A percentile compares a stretch with the other conserved stretches of the same genome.
Conservation (phyloP, 805 yeast species). For the Ogataea pignaliae region DNA sequence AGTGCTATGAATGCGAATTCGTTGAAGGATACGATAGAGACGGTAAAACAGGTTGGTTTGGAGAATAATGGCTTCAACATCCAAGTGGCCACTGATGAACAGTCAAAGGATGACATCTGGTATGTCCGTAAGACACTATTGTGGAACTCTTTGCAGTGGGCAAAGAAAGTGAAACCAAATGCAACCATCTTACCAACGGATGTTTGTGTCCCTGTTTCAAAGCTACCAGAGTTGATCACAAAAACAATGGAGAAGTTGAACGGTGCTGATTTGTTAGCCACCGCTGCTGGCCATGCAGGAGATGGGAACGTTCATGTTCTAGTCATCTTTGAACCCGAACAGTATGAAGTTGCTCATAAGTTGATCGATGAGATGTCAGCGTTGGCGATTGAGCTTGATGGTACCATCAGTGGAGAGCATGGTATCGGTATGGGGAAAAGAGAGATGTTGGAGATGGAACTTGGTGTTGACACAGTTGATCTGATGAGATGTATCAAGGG, state of each 20-base stretch:
- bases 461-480: conserved; percentile 64
- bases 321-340: conserved; percentile 52
- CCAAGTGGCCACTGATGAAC: conserved; percentile 57
- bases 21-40: conserved; percentile 39
- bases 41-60: conserved; percentile 48
- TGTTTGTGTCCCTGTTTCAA: conserved; percentile 77
- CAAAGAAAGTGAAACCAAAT: conserved; percentile 40
- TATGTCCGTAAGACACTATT: conserved; percentile 68
- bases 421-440: conserved; percentile 82
- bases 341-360: conserved; percentile 40
- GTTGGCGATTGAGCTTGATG: conserved; percentile 65
- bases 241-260: conserved; percentile 58
- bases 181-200: conserved; percentile 69
- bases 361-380: conserved; percentile 59
- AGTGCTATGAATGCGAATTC: conserved; percentile 42
- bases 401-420: conserved; percentile 86
- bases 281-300: conserved; percentile 77
- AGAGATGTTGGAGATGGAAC: conserved; percentile 52
- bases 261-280: conserved; percentile 45
- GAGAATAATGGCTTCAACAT: conserved; percentile 51
- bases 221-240: conserved; percentile 56
- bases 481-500: conserved; percentile 70
- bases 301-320: conserved; percentile 80
- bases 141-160: conserved; percentile 67
- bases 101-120: conserved; percentile 66